phyloP scores from a whole-genome alignment of 345 rosid genomes.

The Triadica sebifera region DNA sequence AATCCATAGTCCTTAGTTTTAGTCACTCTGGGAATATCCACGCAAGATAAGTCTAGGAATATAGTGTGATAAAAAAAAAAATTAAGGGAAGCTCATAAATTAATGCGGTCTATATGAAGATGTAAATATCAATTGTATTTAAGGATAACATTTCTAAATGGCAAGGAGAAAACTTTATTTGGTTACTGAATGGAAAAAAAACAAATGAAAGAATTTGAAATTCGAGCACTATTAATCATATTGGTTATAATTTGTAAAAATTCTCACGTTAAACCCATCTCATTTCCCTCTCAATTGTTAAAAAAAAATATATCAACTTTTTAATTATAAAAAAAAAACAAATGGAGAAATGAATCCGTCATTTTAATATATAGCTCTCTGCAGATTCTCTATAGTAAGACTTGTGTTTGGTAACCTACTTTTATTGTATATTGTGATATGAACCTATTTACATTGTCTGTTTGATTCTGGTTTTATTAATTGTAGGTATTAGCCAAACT shows the following conservation, averaged over 20 bases:
- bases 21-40: not conserved
- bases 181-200: not conserved
- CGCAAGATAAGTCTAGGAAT: not conserved
- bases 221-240: not conserved
- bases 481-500: conserved; percentile 71
- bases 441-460: not conserved
- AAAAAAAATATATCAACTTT: not conserved
- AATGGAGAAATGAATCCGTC: not conserved
- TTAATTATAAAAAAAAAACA: not conserved
- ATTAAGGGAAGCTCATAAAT: not conserved
- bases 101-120: not conserved
- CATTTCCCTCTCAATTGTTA: not conserved
- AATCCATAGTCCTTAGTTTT: not conserved
- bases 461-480: not conserved
- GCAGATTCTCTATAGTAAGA: not conserved
- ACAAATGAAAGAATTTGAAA: not conserved
- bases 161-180: not conserved
- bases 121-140: not conserved
- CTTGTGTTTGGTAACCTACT: not conserved
- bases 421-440: not conserved
- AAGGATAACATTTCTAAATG: not conserved
- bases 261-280: not conserved
- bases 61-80: not conserved
- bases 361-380: not conserved
- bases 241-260: not conserved